phyloP scores from a whole-genome alignment of 2,329 filamentous ascomycete genomes.

The Akanthomyces uredinophilus region DNA sequence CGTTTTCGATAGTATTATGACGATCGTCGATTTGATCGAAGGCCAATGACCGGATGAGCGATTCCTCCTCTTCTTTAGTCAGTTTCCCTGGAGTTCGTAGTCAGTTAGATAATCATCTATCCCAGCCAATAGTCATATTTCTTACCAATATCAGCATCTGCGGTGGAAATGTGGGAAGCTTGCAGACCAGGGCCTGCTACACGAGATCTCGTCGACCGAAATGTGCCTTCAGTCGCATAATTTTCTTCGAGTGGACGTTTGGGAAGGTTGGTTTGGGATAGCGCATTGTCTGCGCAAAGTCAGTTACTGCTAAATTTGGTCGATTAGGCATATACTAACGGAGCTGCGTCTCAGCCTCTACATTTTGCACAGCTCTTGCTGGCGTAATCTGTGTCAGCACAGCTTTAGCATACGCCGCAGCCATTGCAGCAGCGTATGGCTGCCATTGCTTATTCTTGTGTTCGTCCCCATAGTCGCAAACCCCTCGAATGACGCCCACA shows the following conservation, averaged over 20 bases:
- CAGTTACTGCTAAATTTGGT: too few species aligned
- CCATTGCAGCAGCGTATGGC: conserved; percentile 28
- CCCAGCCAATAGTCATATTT: too few species aligned
- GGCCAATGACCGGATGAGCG: background rate
- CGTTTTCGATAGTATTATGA: background rate
- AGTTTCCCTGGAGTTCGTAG: too few species aligned
- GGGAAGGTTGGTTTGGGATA: too few species aligned
- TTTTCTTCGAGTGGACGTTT: too few species aligned
- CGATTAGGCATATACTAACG: background rate
- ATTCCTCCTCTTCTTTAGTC: background rate
- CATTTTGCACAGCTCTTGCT: background rate
- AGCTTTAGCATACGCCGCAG: conserved; percentile 26
- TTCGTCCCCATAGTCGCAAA: conserved; percentile 29
- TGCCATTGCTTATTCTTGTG: conserved; percentile 29
- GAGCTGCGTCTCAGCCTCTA: background rate
- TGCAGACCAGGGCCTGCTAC: too few species aligned
- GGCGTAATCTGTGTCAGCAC: conserved; percentile 20
- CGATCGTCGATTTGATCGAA: background rate
- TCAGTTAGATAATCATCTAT: too few species aligned
- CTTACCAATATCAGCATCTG: too few species aligned
- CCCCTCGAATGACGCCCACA: conserved; percentile 27
- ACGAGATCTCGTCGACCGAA: too few species aligned
- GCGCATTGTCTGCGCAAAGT: too few species aligned
- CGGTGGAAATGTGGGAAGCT: too few species aligned
- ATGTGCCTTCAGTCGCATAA: too few species aligned